Base-by-base conservation (phyloP, 495 filamentous ascomycete genomes). In the Penicillium bovifimosum region DNA sequence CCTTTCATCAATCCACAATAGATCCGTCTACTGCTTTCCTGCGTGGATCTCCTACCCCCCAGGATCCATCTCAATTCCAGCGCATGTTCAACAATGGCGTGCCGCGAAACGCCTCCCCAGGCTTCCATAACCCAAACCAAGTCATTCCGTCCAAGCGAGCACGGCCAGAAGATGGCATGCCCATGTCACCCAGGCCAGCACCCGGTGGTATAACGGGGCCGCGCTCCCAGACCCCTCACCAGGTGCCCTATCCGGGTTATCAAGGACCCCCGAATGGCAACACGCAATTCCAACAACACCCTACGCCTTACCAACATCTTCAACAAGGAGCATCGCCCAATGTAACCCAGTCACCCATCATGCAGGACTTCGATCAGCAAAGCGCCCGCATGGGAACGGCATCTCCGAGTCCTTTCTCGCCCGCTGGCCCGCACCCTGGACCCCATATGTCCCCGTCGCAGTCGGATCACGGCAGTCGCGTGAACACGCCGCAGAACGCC, bases 181-280 rank as follows among this genome's bases (percentile, higher is more conserved):
- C 80, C 48, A 84, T 86, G 72, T 96, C 91, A 28, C 91, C 91
- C 49, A 80, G 85, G 62, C 88, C 83, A 67, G 81, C 83, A 34
- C 84, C 87, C 13, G 85, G 84, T 18, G 85, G 84, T 65, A 68
- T 90, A 24, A 82, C 86, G 28, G 83, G 81, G 31, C 96, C 92
- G 68, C 90, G 91, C 68, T 91, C 92, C 57, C 91, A 96, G 59
- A 97, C 92, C 27, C 92, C 92, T 28, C 86, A 88, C 59, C 87
- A 95, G 58, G 72, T 80, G 58, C 69, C 77, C 44, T 77, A 84
- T 75, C 76, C 80, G 55, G 76, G 86, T 60, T 82, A 83, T 64
- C 81, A 78, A 58, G 80, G 77, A 62, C 58, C 80, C 58, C 60
- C 83, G 64, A 81, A 84, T 72, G 74, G 77, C 56, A 60, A 62